These are phyloP conservation scores for Ustilago xerochloae DNA, from an alignment of 1,284 basidiomycete species.

Conservation along the genomic window DNA sequence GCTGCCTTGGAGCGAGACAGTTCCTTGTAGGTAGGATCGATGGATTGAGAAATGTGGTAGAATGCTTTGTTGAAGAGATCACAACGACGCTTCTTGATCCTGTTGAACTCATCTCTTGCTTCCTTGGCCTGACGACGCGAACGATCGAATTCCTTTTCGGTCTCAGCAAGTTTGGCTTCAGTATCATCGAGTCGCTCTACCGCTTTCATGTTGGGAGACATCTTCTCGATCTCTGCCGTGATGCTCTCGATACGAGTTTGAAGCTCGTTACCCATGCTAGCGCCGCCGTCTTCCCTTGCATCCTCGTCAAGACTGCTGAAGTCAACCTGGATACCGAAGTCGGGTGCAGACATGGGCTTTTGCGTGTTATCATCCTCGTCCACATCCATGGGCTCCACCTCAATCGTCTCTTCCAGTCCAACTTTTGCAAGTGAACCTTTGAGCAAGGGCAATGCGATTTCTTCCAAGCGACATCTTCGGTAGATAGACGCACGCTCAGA, in stretches of 20 bases:
- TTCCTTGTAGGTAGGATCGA: constrained; percentile 97
- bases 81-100: constrained; percentile 76
- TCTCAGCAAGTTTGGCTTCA: constrained; percentile 74
- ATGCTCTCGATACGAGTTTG: constrained; percentile 71
- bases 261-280: constrained; percentile 78
- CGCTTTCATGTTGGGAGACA: constrained; percentile 97
- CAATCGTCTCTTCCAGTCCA: constrained; percentile 88
- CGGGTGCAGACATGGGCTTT: constrained; percentile 77
- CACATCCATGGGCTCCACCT: constrained; percentile 74
- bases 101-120: constrained; percentile 89
- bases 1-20: constrained; percentile 92
- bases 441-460: constrained; percentile 83
- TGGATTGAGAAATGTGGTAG: constrained; percentile 91
- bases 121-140: constrained; percentile 81
- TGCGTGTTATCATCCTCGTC: constrained; percentile 77
- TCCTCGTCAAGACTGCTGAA: constrained; percentile 82
- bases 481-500: constrained; percentile 88
- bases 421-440: constrained; percentile 84
- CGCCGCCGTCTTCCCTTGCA: constrained; percentile 80
- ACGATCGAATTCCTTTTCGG: constrained; percentile 73
- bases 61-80: constrained; percentile 97
- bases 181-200: constrained; percentile 94
- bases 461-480: constrained; percentile 91
- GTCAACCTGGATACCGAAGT: constrained; percentile 91
- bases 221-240: constrained; percentile 82